Conservation (phyloP, 2,329 filamentous ascomycete genomes). For the Blastomyces silverae region DNA sequence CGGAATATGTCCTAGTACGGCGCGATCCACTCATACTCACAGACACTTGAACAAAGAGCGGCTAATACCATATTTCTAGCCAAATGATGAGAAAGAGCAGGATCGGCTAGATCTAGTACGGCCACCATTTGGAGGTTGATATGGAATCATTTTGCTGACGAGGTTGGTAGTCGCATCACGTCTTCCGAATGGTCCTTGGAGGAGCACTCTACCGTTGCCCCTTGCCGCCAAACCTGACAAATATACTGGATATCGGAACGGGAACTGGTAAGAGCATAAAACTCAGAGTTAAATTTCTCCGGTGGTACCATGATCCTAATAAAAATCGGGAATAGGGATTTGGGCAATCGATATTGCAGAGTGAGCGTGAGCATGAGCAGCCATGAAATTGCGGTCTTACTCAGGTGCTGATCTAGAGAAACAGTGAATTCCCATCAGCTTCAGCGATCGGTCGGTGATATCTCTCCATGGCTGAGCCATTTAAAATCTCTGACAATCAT, state of each 20-base stretch:
- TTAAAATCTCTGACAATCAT: background rate
- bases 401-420: background rate
- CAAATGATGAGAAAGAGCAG: slow-evolving; percentile 4
- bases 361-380: background rate
- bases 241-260: slow-evolving; percentile 12
- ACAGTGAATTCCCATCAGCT: slow-evolving; percentile 1
- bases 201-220: slow-evolving; percentile 9
- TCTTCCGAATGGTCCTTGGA: slow-evolving; percentile 13
- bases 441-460: background rate
- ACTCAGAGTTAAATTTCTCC: background rate
- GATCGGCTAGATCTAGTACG: background rate
- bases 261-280: slow-evolving; percentile 8
- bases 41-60: background rate
- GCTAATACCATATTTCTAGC: background rate
- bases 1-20: background rate
- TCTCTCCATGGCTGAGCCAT: background rate
- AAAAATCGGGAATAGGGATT: background rate
- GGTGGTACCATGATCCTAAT: background rate
- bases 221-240: background rate
- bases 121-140: background rate
- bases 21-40: background rate
- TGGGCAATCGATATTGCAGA: slow-evolving; percentile 1
- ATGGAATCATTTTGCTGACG: background rate
- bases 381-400: background rate
- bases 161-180: slow-evolving; percentile 8